phyloP scores from a whole-genome alignment of 306 rosid genomes.

The Mimosa pudica region DNA sequence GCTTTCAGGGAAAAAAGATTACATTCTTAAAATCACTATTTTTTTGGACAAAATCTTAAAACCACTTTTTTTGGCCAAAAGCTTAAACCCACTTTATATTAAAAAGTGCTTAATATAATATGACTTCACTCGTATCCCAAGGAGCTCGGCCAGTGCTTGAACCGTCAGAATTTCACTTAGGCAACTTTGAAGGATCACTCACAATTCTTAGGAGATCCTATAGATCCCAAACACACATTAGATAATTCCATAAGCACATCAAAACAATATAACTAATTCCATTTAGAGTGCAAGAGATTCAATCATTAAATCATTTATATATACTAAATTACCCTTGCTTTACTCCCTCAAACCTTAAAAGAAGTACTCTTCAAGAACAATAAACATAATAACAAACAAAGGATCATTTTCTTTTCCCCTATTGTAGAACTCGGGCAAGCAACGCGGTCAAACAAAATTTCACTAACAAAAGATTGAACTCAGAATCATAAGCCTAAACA shows the following conservation, averaged over 20 bases:
- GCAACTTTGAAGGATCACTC: constrained; percentile 72
- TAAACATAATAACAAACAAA: no score
- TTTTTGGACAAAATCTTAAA: no score
- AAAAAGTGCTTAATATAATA: constrained; percentile 56
- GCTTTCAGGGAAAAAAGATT: no score
- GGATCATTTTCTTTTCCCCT: no score
- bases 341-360: constrained; percentile 52
- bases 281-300: background rate
- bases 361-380: background rate
- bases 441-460: no score
- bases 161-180: constrained; percentile 93
- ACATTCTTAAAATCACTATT: no score
- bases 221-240: constrained; percentile 35
- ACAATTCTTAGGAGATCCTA: constrained; percentile 78
- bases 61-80: no score
- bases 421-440: no score
- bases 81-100: background rate
- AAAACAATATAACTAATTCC: constrained; percentile 6
- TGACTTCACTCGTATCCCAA: constrained; percentile 87
- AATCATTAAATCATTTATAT: background rate
- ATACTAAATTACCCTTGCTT: constrained; percentile 73
- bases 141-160: constrained; percentile 95
- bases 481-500: background rate
- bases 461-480: background rate
- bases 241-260: background rate